Percentiles rank a stretch among this genome's conserved stretches.
Conservation (phyloP, 768 basidiomycete genomes). For the Leucocoprinus sp. region DNA sequence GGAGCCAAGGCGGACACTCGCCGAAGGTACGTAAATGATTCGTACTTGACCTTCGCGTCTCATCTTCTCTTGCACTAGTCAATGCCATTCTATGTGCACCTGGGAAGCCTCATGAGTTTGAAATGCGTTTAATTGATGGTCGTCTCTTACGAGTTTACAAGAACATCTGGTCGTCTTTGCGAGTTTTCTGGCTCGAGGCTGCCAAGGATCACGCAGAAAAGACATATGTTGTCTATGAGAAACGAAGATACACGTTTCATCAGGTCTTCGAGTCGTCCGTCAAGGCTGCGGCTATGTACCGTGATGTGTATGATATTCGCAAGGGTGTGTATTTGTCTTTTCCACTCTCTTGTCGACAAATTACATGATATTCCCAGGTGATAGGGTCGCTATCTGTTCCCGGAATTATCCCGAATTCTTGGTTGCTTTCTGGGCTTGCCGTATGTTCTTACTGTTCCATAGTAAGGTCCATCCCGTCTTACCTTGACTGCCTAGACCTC, state of each 20-base stretch:
- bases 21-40: constrained; percentile 18
- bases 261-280: constrained; percentile 29
- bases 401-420: constrained; percentile 42
- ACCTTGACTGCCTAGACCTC: constrained; percentile 21
- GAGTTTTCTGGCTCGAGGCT: constrained; percentile 38
- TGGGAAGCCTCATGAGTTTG: constrained; percentile 33
- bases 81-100: constrained; percentile 30
- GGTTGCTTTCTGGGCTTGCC: constrained; percentile 41
- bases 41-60: not conserved
- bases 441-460: constrained; percentile 17
- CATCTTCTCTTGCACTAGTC: constrained; percentile 16
- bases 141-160: constrained; percentile 42
- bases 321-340: constrained; percentile 29
- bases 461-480: not conserved
- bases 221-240: constrained; percentile 43
- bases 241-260: constrained; percentile 33
- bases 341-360: not conserved
- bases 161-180: constrained; percentile 39
- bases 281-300: constrained; percentile 29
- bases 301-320: constrained; percentile 34
- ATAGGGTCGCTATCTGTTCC: constrained; percentile 38
- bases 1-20: constrained; percentile 24
- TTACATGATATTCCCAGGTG: constrained; percentile 19
- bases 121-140: constrained; percentile 36
- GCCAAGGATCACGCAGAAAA: constrained; percentile 26